phyloP scores from a whole-genome alignment of 768 basidiomycete species.

The Trametes cinnabarina region DNA sequence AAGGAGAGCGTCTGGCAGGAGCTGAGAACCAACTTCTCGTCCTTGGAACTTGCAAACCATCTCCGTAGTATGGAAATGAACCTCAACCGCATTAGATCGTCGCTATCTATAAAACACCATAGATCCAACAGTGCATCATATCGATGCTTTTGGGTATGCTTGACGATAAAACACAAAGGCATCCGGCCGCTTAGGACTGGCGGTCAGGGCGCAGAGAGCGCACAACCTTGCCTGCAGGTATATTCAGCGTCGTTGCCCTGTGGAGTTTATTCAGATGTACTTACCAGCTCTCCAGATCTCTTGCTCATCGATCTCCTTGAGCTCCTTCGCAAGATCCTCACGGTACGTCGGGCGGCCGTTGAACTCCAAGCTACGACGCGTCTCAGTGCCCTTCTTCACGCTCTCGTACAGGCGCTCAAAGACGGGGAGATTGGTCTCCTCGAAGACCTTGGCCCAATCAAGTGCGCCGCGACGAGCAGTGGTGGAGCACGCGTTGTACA shows the following conservation, averaged over 20 bases:
- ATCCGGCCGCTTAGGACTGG: conserved; percentile 44
- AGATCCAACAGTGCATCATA: conserved; percentile 17
- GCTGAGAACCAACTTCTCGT: background rate
- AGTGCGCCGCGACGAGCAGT: conserved; percentile 98
- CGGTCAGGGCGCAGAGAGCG: conserved; percentile 85
- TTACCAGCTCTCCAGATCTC: conserved; percentile 96
- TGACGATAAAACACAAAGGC: background rate
- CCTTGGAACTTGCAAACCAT: background rate
- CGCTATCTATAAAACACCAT: conserved; percentile 12
- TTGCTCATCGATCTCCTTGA: conserved; percentile 93
- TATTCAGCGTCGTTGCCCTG: background rate
- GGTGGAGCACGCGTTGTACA: conserved; percentile 99
- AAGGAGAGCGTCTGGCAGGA: no score
- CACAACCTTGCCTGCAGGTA: conserved; percentile 72
- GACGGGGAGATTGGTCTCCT: conserved; percentile 89
- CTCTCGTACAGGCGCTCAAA: conserved; percentile 95
- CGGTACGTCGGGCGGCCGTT: conserved; percentile 92
- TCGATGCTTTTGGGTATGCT: conserved; percentile 24
- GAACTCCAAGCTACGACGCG: conserved; percentile 94
- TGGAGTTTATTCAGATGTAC: conserved; percentile 22
- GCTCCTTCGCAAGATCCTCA: conserved; percentile 86
- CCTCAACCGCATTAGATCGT: conserved; percentile 12
- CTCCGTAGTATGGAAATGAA: background rate
- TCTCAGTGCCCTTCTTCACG: conserved; percentile 94
- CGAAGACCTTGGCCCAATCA: conserved; percentile 98